Percentiles rank a stretch among this genome's conserved stretches.
Evolutionary conservation across 495 filamentous ascomycete species (phyloP).

Genomic region (Darksidea phi): DNA sequence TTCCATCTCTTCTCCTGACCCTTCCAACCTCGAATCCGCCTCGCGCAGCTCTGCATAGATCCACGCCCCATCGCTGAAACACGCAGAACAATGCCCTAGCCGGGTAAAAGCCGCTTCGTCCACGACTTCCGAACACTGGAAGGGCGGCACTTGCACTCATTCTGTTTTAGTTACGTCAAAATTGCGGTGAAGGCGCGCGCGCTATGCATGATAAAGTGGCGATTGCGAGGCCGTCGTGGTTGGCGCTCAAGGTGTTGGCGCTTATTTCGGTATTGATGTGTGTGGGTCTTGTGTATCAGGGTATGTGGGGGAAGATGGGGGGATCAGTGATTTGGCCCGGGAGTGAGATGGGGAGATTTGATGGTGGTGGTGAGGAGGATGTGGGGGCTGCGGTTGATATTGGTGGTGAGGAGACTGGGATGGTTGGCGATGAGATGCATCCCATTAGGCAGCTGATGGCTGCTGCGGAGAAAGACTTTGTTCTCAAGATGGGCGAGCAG

Average conservation of each 20-base stretch:
- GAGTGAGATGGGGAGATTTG: neutral
- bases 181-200: too few species aligned
- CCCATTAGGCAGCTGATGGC: conserved; percentile 41
- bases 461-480: conserved; percentile 25
- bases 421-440: conserved; percentile 15
- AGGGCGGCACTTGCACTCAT: too few species aligned
- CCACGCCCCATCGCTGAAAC: neutral
- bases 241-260: too few species aligned
- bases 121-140: too few species aligned
- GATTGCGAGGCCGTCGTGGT: too few species aligned
- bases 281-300: conserved; percentile 6
- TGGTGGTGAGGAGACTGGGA: neutral
- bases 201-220: too few species aligned
- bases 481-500: conserved; percentile 26
- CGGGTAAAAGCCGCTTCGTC: neutral
- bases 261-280: conserved; percentile 3
- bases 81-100: neutral
- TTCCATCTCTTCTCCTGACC: too few species aligned
- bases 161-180: too few species aligned
- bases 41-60: too few species aligned
- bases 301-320: neutral
- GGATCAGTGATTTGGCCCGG: neutral
- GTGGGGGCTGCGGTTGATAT: neutral
- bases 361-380: neutral
- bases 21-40: too few species aligned